These are phyloP conservation scores for Punica granatum DNA, from an alignment of 345 rosid species.

Conservation along the genomic window DNA sequence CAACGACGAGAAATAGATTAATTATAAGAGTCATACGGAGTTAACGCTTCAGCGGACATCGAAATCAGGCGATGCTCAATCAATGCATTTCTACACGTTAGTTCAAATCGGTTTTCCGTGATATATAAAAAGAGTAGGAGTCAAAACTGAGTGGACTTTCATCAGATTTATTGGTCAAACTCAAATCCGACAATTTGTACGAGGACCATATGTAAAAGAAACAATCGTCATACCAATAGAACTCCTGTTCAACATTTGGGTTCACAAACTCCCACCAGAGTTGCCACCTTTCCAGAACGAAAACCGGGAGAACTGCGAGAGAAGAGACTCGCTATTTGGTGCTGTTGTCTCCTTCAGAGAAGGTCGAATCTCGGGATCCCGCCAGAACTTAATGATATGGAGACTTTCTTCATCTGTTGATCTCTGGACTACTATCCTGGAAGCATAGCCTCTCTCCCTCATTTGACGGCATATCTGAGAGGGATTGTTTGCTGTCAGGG, in stretches of 20 bases:
- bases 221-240: background rate
- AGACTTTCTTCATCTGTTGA: constrained; percentile 42
- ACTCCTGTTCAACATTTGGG: background rate
- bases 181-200: background rate
- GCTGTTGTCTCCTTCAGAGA: constrained; percentile 15
- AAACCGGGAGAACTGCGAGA: constrained; percentile 26
- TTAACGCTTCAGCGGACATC: no score
- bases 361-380: constrained; percentile 24
- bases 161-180: no score
- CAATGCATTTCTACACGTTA: no score
- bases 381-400: constrained; percentile 41
- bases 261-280: background rate
- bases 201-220: background rate
- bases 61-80: no score
- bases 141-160: no score
- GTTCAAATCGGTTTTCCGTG: no score
- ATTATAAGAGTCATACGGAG: no score
- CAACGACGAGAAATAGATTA: no score
- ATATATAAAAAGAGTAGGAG: no score
- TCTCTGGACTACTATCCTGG: constrained; percentile 61
- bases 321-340: constrained; percentile 20
- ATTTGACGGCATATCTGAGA: constrained; percentile 52
- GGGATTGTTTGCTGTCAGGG: constrained; percentile 32
- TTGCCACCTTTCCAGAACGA: constrained; percentile 13
- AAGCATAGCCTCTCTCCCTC: constrained; percentile 62